Base-by-base conservation (phyloP, 108 stramenopile species). In the Fragilaria crotonensis region DNA sequence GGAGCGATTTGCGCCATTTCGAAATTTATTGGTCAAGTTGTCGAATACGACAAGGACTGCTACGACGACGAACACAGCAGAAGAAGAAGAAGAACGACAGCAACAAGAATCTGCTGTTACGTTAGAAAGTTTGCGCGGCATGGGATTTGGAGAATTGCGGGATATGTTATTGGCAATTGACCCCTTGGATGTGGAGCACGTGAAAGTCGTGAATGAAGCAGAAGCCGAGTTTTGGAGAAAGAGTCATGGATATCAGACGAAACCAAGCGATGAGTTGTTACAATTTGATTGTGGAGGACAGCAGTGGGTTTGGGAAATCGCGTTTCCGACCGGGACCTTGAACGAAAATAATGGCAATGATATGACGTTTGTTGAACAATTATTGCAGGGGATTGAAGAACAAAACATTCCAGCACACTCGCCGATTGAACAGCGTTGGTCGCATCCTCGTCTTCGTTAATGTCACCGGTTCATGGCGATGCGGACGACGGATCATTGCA, bases 261-360 rank as follows among this genome's bases (percentile, higher is more conserved):
- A 67, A 20, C 87, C 89, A 20, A 89, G 85, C 32, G 89, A 90
- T 59, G 54, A 90, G 57, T 60, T 89, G 44, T 83, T 99, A 4
- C 94, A 96, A 31, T 99, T 99, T 66, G 98, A 99, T 72, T 99
- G 98, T 68, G 98, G 98, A 17, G 98, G 98, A 14, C 90, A 97
- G 77, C 98, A 99, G 70, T 95, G 94, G 92, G 98, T 99, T 14
- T 82, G 74, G 48, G 98, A 99, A 76, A 94, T 97, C 20, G 90
- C 87, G 44, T 93, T 99, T 45, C 89, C 92, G 26, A 80, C 75
- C 3, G 96, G 96, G 5, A 82, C 93, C 5, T 74, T 87, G 31
- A 75, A 81, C 17, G 19, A 63, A 17, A 88, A 77, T 33, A 66
- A 77, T 45, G 77, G 78, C 36, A 72, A 71, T 30, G 95, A 96